Evolutionary conservation across 306 rosid genomes (phyloP), one percentile per base, ranked within the genome.

Genomic region (Quercus robur): DNA sequence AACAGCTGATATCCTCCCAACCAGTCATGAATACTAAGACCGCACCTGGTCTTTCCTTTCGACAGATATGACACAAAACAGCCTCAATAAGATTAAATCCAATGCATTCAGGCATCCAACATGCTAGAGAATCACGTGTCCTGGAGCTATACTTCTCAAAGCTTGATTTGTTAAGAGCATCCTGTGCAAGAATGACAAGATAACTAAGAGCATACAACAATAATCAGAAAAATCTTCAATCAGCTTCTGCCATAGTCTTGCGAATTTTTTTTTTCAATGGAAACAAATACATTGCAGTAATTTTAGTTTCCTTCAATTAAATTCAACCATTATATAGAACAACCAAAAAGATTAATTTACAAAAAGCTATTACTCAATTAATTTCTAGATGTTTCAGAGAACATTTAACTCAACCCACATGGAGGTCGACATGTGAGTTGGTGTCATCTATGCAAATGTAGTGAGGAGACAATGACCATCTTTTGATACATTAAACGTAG

Each of bases 61-160:
- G 94, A 84, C 98, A 92, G 84, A 92, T 92, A 83, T 94, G 98
- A 81, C 98, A 94, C 31, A 94, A 84, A 85, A 94, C 92, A 68
- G 97, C 98, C 84, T 94, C 98, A 64, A 94, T 91, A 72, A 94
- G 97, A 91, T 94, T 94, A 85, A 94, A 94, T 72, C 98, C 98
- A 6, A 92, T 92, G 86, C 92, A 88, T 75, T 92, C 97, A 73
- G 98, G 97, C 55, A 87, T 58, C 98, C 98, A 94, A 67, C 86
- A 86, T 75, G 98, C 86, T 54, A 94, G 78, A 35, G 98, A 94
- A 82, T 92, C 97, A 59, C 97, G 92, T 31, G 94, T 85, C 88
- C 74, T 89, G 35, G 97, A 81, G 86, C 98, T 91, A 52, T 92
- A 94, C 83, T 67, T 91, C 88, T 91, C 97, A 73, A 94, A 90